A percentile compares a stretch with the other conserved stretches of the same genome.
phyloP scores from a whole-genome alignment of 2,329 filamentous ascomycete species.

The Orbilia quercus region DNA sequence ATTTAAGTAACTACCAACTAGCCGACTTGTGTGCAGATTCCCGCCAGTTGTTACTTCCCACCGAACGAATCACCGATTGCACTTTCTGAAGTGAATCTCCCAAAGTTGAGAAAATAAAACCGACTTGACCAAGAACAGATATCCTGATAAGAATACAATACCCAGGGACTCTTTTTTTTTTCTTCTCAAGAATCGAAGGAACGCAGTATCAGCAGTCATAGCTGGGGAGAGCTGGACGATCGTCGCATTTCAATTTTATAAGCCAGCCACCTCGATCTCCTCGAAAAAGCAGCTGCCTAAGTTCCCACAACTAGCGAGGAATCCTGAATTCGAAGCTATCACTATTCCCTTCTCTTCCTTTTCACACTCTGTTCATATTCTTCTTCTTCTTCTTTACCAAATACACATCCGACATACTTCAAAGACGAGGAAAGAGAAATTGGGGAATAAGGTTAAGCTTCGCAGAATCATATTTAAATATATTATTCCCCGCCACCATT shows the following conservation, averaged over 20 bases:
- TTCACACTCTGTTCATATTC: slow-evolving; percentile 1
- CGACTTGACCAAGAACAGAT: too few relatives aligned
- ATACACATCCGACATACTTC: too few relatives aligned
- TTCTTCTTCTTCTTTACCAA: slow-evolving; percentile 5
- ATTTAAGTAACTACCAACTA: too few relatives aligned
- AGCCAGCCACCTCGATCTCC: slow-evolving; percentile 36
- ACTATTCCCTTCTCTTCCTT: neutral
- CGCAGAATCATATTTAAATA: slow-evolving; percentile 15
- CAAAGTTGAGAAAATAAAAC: too few relatives aligned
- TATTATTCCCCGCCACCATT: slow-evolving; percentile 42
- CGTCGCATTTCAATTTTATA: slow-evolving; percentile 45
- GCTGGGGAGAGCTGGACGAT: slow-evolving; percentile 17
- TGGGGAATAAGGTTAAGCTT: slow-evolving; percentile 40
- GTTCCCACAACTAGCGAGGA: slow-evolving; percentile 1
- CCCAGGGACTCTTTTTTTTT: slow-evolving; percentile 11
- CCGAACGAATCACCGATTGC: too few relatives aligned
- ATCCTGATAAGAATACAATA: neutral
- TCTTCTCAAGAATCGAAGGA: slow-evolving; percentile 8
- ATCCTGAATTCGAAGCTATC: too few relatives aligned
- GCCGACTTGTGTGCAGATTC: too few relatives aligned
- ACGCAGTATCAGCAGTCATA: slow-evolving; percentile 4
- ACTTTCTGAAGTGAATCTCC: too few relatives aligned
- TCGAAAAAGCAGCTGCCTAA: slow-evolving; percentile 42
- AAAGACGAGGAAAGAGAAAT: neutral
- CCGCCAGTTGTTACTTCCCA: too few relatives aligned